phyloP scores from a whole-genome alignment of 2,329 filamentous ascomycete species.

The Aspergillus fructus region DNA sequence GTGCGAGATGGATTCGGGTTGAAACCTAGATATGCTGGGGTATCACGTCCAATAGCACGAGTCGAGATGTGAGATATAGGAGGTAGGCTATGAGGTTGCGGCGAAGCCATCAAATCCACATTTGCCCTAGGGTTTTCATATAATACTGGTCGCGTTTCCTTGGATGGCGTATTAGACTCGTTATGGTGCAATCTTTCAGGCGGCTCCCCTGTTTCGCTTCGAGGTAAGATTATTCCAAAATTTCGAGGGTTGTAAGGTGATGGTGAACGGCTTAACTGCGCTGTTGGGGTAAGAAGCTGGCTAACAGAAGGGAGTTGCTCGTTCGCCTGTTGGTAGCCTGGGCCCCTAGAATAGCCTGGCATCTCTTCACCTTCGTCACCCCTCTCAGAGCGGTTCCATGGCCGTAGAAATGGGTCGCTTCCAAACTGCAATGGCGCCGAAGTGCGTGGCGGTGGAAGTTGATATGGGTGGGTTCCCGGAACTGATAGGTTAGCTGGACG shows the following conservation, averaged over 20 bases:
- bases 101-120: conserved; percentile 21
- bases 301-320: conserved; percentile 42
- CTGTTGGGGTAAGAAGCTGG: conserved; percentile 37
- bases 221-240: conserved; percentile 19
- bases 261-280: conserved; percentile 26
- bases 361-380: conserved; percentile 19
- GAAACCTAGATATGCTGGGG: conserved; percentile 18
- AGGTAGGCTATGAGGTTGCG: conserved; percentile 26
- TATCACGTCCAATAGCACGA: conserved; percentile 21
- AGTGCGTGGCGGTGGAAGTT: conserved; percentile 41
- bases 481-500: conserved; percentile 33
- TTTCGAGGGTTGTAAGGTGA: conserved; percentile 28
- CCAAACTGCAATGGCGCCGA: conserved; percentile 35
- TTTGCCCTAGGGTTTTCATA: conserved; percentile 21
- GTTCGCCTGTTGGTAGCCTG: conserved; percentile 17
- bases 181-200: conserved; percentile 21
- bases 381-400: conserved; percentile 25
- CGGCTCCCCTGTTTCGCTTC: conserved; percentile 19
- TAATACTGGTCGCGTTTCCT: conserved; percentile 12
- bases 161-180: conserved; percentile 17
- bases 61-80: conserved; percentile 32
- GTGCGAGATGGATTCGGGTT: conserved; percentile 21
- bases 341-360: conserved; percentile 13
- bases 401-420: conserved; percentile 32
- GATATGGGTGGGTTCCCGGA: conserved; percentile 34